Evolutionary conservation across 805 yeast genomes (phyloP).

Genomic region (Sugiyamaella smithiae): DNA sequence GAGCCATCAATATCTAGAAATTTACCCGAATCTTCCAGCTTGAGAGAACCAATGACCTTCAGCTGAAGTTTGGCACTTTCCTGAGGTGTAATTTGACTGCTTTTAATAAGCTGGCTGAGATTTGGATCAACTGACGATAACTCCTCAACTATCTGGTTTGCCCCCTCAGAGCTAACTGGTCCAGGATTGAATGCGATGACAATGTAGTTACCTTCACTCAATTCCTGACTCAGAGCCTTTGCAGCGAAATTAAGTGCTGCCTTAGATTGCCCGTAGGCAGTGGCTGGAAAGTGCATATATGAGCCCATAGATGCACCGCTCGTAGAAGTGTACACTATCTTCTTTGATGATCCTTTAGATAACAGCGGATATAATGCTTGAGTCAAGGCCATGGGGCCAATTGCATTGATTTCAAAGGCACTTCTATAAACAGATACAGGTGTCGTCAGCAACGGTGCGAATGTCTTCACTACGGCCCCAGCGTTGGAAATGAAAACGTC

Average conservation of each 20-base stretch:
- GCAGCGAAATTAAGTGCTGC: constrained; percentile 38
- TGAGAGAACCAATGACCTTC: constrained; percentile 3
- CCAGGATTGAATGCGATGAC: constrained; percentile 42
- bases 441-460: constrained; percentile 1
- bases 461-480: constrained; percentile 20
- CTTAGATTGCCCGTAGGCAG: constrained; percentile 40
- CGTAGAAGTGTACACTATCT: constrained; percentile 32
- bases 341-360: constrained; percentile 23
- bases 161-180: too few species aligned
- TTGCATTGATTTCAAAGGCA: constrained; percentile 26
- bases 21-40: constrained; percentile 2
- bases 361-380: constrained; percentile 28
- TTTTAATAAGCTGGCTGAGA: constrained; percentile 1
- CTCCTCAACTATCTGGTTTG: too few species aligned
- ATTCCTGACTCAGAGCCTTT: constrained; percentile 31
- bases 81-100: neutral
- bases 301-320: constrained; percentile 29
- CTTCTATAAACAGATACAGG: constrained; percentile 10
- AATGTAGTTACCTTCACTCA: constrained; percentile 28
- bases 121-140: too few species aligned
- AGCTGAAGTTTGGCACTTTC: neutral
- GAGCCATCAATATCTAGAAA: neutral
- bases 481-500: constrained; percentile 32
- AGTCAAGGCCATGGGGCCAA: constrained; percentile 28
- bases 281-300: constrained; percentile 18